Base-by-base conservation (phyloP, 2,329 filamentous ascomycete species). In the Tolypocladium capitatum region DNA sequence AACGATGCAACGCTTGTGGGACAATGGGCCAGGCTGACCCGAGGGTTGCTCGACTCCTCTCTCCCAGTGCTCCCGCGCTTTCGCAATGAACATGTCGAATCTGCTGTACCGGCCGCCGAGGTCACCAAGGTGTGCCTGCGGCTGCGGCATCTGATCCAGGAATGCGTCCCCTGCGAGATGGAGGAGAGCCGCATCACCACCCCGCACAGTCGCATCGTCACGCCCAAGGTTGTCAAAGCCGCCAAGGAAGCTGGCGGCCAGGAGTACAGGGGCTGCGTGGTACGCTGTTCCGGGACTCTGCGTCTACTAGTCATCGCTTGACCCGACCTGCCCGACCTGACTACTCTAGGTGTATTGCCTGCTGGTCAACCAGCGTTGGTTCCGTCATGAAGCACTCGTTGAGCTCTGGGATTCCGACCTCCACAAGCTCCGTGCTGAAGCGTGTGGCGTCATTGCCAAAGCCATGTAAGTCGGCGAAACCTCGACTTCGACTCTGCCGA, bases 341-440 rank as follows among this genome's bases (percentile, higher is more conserved):
- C 21, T 11, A 3, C 43, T 28, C n/a, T 47, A 69, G 66, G 67
- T 94, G 2, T 95, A 81, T 64, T 84, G 85, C 55, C 70, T 96
- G 48, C 74, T 96, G 4, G 78, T 94, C 42, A 77, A 73, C 55
- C 76, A 78, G 63, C 69, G 70, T 46, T 84, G 80, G 80, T 97
- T 96, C 67, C 82, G 79, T 60, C 80, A 79, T 52, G 90, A 97
- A 68, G 81, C 88, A 2, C 52, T 74, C 28, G 64, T 82, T 7
- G 92, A 98, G 71, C 78, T 97, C 2, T 98, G 91, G 88, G 91
- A 98, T 65, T 82, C 90, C 7, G 84, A 88, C 50, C 72, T 97
- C 35, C 87, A 95, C 62, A 69, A 82, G 38, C 70, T 92, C 34
- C 80, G 91, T 30, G 87, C 88, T 2, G 71, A 77, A 2, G 90